phyloP scores from a whole-genome alignment of 306 rosid species.

The Pyrus betulifolia region DNA sequence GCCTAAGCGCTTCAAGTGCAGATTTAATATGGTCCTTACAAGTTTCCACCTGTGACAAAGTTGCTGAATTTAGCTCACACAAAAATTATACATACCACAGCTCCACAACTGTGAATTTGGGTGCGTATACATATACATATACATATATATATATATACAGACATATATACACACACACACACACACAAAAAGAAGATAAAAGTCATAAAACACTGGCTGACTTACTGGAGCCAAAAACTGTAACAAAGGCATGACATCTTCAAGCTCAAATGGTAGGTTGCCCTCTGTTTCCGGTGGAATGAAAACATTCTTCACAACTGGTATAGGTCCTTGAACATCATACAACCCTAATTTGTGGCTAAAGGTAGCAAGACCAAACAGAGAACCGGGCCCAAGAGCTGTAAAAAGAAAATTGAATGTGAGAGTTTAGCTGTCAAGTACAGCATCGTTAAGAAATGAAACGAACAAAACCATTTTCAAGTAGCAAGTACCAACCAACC shows the following conservation, averaged over 20 bases:
- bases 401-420: conserved; percentile 13
- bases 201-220: not conserved
- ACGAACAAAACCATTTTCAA: not conserved
- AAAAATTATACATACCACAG: not conserved
- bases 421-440: conserved; percentile 8
- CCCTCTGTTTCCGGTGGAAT: conserved; percentile 81
- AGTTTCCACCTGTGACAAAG: conserved; percentile 67
- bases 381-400: conserved; percentile 96
- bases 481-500: conserved; percentile 54
- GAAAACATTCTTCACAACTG: conserved; percentile 79
- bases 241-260: conserved; percentile 92
- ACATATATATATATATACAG: not conserved
- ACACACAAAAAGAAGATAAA: not conserved
- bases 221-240: conserved; percentile 98
- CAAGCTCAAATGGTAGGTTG: conserved; percentile 67
- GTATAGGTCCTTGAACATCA: conserved; percentile 95
- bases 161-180: no score
- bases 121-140: not conserved
- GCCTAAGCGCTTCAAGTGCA: conserved; percentile 91
- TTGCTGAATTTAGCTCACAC: conserved; percentile 13
- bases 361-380: conserved; percentile 96
- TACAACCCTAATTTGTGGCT: conserved; percentile 90
- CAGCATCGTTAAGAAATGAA: conserved; percentile 14
- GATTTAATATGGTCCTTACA: conserved; percentile 89
- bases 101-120: not conserved